These are phyloP conservation scores for Nitzschia inconspicua DNA, from an alignment of 108 stramenopile species.

Conservation along the genomic window DNA sequence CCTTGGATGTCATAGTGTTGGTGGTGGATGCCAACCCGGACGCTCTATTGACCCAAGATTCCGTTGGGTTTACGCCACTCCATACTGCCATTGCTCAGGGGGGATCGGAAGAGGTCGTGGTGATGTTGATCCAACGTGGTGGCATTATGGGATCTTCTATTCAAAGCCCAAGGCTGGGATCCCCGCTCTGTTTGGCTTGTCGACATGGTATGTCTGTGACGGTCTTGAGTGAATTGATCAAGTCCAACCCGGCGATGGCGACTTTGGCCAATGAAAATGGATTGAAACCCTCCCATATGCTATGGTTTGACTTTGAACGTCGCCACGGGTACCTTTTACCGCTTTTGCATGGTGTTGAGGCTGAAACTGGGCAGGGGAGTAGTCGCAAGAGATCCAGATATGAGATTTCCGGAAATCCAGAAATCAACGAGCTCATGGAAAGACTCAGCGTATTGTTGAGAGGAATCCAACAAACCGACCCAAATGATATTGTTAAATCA, in stretches of 20 bases:
- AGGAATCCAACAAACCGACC: no score
- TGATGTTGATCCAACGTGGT: constrained; percentile 8
- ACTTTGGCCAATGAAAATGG: constrained; percentile 8
- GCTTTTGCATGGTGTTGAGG: background rate
- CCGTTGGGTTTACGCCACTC: constrained; percentile 17
- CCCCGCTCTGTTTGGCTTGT: constrained; percentile 26
- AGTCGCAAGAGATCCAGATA: constrained; percentile 8
- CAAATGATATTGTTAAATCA: no score
- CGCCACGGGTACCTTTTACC: constrained; percentile 6
- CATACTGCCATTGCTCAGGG: constrained; percentile 22
- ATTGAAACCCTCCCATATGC: constrained; percentile 10
- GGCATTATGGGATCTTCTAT: constrained; percentile 2
- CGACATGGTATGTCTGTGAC: constrained; percentile 13
- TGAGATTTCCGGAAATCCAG: constrained; percentile 11
- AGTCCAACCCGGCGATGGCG: constrained; percentile 8
- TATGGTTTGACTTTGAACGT: constrained; percentile 8
- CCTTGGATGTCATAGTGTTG: constrained; percentile 11
- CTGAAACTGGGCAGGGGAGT: background rate
- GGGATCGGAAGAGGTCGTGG: background rate
- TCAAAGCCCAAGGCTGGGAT: constrained; percentile 20
- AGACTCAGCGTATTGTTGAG: constrained; percentile 8
- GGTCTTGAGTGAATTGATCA: constrained; percentile 13
- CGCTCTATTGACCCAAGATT: constrained; percentile 5
- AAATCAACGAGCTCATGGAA: background rate
- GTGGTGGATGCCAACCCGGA: constrained; percentile 18